A percentile compares a stretch with the other conserved stretches of the same genome.
Conservation (phyloP, 78 protist genomes). For the Speleostelium caveatum region DNA sequence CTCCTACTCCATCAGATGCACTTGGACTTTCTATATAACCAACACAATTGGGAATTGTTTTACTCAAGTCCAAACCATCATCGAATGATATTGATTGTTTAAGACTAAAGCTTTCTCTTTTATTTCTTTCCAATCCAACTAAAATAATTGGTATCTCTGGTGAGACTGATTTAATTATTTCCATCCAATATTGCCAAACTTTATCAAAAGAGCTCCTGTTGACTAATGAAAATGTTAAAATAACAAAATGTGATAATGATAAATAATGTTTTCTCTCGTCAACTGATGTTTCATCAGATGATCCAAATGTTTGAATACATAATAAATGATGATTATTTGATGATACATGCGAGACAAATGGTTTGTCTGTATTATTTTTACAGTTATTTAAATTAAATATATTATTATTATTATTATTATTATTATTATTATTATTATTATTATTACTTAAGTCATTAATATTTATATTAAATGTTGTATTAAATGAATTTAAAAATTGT, state of each 20-base stretch:
- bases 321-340: constrained; percentile 12
- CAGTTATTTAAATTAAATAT: background rate
- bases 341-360: constrained; percentile 28
- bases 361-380: background rate
- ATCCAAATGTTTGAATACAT: constrained; percentile 33
- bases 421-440: background rate
- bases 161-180: constrained; percentile 26
- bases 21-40: constrained; percentile 51
- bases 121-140: constrained; percentile 49
- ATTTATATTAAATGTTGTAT: constrained; percentile 16
- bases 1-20: constrained; percentile 75
- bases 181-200: constrained; percentile 25
- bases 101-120: background rate
- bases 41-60: constrained; percentile 28
- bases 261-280: constrained; percentile 26
- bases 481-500: constrained; percentile 32
- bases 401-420: background rate
- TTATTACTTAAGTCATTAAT: background rate
- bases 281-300: background rate
- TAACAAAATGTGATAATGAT: constrained; percentile 46
- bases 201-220: constrained; percentile 37
- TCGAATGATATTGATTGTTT: constrained; percentile 13
- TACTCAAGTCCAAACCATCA: constrained; percentile 37
- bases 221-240: constrained; percentile 41
- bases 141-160: constrained; percentile 52